These are phyloP conservation scores for Aspergillus pseudonomiae DNA, from an alignment of 2,329 filamentous ascomycete genomes.

Conservation along the genomic window DNA sequence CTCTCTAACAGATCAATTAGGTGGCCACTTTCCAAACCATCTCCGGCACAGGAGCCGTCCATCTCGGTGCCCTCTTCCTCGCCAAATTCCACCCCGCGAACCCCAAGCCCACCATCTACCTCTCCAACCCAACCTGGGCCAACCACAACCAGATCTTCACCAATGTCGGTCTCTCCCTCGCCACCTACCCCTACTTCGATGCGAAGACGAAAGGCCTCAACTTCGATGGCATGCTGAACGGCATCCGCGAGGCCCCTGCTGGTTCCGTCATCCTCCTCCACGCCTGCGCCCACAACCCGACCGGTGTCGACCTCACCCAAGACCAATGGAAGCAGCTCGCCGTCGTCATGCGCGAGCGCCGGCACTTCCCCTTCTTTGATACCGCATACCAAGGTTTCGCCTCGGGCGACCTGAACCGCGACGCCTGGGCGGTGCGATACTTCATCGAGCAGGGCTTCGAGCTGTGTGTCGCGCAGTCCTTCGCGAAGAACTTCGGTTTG, in stretches of 20 bases:
- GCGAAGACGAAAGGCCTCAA: conserved; percentile 87
- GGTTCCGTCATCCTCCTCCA: conserved; percentile 88
- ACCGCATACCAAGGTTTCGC: conserved; percentile 97
- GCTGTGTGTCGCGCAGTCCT: conserved; percentile 61
- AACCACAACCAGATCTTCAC: conserved; percentile 99
- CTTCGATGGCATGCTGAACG: conserved; percentile 80
- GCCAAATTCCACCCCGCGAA: conserved; percentile 76
- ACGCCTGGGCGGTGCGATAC: conserved; percentile 91
- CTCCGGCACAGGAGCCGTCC: conserved; percentile 93
- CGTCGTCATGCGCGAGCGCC: conserved; percentile 71
- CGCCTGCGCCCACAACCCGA: conserved; percentile 97
- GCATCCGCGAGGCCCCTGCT: conserved; percentile 71
- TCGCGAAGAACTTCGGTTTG: conserved; percentile 73
- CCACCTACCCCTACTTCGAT: conserved; percentile 92
- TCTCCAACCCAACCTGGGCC: conserved; percentile 95
- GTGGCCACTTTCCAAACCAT: conserved; percentile 86
- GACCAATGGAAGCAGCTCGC: conserved; percentile 96
- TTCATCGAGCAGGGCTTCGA: conserved; percentile 91
- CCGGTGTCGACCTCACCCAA: conserved; percentile 89
- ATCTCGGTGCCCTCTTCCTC: conserved; percentile 92
- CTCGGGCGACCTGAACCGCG: conserved; percentile 80
- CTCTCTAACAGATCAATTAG: conserved; percentile 33
- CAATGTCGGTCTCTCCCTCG: conserved; percentile 79
- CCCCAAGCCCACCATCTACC: conserved; percentile 74
- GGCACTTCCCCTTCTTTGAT: conserved; percentile 98